These are phyloP conservation scores for Elongisporangium undulatum DNA, from an alignment of 352 stramenopile genomes.

Conservation along the genomic window DNA sequence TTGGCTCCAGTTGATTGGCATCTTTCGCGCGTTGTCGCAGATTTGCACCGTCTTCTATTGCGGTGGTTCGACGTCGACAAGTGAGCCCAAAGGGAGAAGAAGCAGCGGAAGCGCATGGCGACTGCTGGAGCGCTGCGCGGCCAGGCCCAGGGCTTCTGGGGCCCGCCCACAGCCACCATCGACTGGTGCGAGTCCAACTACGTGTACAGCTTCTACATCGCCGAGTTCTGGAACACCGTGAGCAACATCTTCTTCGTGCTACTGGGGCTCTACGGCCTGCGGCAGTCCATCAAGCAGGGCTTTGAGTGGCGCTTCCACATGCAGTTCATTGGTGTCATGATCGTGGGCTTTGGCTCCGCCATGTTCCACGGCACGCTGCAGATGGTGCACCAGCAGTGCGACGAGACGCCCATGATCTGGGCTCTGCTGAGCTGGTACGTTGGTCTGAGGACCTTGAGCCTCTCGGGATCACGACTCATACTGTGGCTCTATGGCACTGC, in stretches of 20 bases:
- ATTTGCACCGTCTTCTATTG: neutral
- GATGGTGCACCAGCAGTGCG: slow-evolving; percentile 51
- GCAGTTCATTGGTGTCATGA: slow-evolving; percentile 41
- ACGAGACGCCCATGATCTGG: slow-evolving; percentile 88
- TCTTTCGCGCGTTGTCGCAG: neutral
- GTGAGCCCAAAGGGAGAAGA: neutral
- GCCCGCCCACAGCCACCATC: slow-evolving; percentile 37
- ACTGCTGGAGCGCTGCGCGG: slow-evolving; percentile 1
- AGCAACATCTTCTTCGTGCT: slow-evolving; percentile 58
- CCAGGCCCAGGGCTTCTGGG: slow-evolving; percentile 30
- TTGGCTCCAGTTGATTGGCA: neutral
- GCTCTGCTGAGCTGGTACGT: slow-evolving; percentile 63
- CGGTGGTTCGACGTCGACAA: neutral
- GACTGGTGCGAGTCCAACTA: slow-evolving; percentile 73
- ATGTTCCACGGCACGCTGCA: slow-evolving; percentile 22
- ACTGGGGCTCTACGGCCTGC: slow-evolving; percentile 41
- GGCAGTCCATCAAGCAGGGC: slow-evolving; percentile 25
- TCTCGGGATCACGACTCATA: neutral
- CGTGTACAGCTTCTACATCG: slow-evolving; percentile 36
- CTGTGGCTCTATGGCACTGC: neutral
- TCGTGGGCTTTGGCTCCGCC: slow-evolving; percentile 32
- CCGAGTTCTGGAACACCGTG: slow-evolving; percentile 65
- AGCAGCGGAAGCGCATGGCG: neutral
- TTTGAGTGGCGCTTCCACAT: slow-evolving; percentile 49
- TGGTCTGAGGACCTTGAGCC: neutral